Evolutionary conservation across 1,284 basidiomycete species (phyloP), one percentile per base, ranked within the genome.

Genomic region (Stygiomarasmius scandens): DNA sequence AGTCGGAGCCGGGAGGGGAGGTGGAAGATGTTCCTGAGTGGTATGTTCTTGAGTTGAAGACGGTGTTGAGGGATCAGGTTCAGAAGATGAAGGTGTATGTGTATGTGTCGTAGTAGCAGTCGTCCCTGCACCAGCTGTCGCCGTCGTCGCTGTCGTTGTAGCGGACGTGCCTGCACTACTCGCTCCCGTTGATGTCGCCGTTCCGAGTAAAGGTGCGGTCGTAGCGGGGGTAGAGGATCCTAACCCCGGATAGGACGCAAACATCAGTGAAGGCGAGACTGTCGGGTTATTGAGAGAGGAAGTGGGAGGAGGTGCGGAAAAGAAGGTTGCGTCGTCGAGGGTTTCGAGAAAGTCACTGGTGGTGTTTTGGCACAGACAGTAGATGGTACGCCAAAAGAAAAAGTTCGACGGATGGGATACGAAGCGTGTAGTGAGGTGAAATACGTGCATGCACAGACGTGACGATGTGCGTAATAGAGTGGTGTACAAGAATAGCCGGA

Each of bases 261-360:
- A 11, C 14, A 48, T 49, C 9, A 55, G 29, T n/a, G 38, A 16
- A 41, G 38, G 38, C 9, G 55, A 47, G 16, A 19, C 25, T 8
- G 41, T 48, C 38, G 43, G 24, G 25, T 46, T 43, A 51, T 46
- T 19, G 46, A 32, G 9, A 49, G 25, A 14, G 55, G 29, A 50
- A n/a, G n/a, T n/a, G n/a, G n/a, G n/a, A 6, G 22, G 32, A 3
- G 78, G 73, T 22, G 82, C 78, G 3, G 80, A 79, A 67, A 89
- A 89, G 74, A 89, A 90, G 0, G 85, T 79, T 5, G 83, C 82
- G 52, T 91, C 89, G 65, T 91, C 90, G 11, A 92, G 77, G 0
- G 85, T 89, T 66, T 90, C 87, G 22, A 94, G 79, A 71, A 93
- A 93, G 65, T 94, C 90, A 27, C 92, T 93, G 65, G 22, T 23